Evolutionary conservation across 805 yeast species (phyloP).

Genomic region (Saccharomyces jurei): DNA sequence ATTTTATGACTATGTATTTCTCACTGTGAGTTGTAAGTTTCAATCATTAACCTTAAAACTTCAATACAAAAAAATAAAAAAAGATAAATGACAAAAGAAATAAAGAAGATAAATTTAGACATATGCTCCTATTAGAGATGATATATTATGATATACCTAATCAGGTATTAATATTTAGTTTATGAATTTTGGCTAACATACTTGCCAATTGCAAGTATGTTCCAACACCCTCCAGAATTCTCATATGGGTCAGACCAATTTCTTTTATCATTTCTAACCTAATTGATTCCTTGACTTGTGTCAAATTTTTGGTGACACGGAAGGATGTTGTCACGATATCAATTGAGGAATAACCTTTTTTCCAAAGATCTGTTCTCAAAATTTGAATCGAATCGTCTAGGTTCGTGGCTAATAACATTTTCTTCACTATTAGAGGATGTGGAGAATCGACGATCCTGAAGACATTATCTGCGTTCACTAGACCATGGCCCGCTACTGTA

Average conservation of each 20-base stretch:
- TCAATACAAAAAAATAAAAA: background rate
- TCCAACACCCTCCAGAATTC: slow-evolving; percentile 87
- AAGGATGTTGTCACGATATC: slow-evolving; percentile 89
- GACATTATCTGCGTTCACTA: slow-evolving; percentile 87
- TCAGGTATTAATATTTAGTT: slow-evolving; percentile 7
- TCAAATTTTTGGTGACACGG: slow-evolving; percentile 73
- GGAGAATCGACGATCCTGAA: slow-evolving; percentile 95
- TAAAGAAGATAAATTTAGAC: background rate
- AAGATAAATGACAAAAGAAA: background rate
- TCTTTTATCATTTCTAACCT: slow-evolving; percentile 73
- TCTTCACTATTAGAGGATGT: slow-evolving; percentile 78
- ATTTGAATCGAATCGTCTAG: slow-evolving; percentile 61
- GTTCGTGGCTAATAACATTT: slow-evolving; percentile 49
- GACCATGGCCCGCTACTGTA: slow-evolving; percentile 86
- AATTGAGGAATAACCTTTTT: slow-evolving; percentile 84
- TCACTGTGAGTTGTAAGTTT: background rate
- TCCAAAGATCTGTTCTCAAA: slow-evolving; percentile 63
- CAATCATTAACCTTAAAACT: background rate
- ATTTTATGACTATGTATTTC: background rate
- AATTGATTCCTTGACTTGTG: slow-evolving; percentile 55
- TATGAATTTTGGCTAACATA: slow-evolving; percentile 51
- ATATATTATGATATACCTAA: background rate
- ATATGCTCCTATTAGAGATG: background rate
- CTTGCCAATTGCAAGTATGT: slow-evolving; percentile 82
- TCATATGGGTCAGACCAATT: slow-evolving; percentile 86